Base-by-base conservation (phyloP, 495 filamentous ascomycete species). In the Cetradonia linearis region DNA sequence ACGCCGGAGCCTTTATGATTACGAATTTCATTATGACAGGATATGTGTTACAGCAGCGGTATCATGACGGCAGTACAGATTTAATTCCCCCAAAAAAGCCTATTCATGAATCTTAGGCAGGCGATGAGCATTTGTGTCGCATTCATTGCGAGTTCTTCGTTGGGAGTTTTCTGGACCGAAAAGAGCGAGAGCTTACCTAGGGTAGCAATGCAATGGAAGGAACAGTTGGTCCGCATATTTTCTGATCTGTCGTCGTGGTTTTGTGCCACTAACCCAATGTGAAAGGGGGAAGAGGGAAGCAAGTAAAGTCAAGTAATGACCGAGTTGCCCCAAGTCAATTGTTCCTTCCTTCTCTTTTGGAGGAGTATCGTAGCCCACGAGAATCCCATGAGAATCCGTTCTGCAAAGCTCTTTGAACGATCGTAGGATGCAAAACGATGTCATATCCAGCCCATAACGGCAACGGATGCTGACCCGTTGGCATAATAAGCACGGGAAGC, bases 21-120 rank as follows among this genome's bases (percentile, higher is more conserved):
- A 60, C 62, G 62, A 63, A 48, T 63, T 50, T 63, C 62, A 42
- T 63, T 63, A 60, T 20, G 56, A 61, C 38, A 31, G 61, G 56
- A 54, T 58, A 58, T 59, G 61, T 58, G 47, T 58, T 36, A 54
- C 42, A 63, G 59, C 59, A 61, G 59, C 59, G 59, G 59, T 61
- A 61, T 60, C 38, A 55, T 16, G 55, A 50, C 16, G 55, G 61
- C 34, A 46, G 28, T 47, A 59, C 48, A 53, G 56, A 34, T 20
- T 57, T 59, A 46, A 59, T 59, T 42, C 46, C 48, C 58, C 55
- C 44, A 58, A 59, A 65, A 65, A 63, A 59, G 60, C 60, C 62
- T 63, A 27, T 63, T 50, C 23, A 65, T 59, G 63, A 63, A 30
- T 31, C 55, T 46, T 38, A 65, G 60, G 61, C 60, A 55, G 61